These are phyloP conservation scores for Glebionis coronaria DNA, from an alignment of 129 eudicot species.

Conservation along the genomic window DNA sequence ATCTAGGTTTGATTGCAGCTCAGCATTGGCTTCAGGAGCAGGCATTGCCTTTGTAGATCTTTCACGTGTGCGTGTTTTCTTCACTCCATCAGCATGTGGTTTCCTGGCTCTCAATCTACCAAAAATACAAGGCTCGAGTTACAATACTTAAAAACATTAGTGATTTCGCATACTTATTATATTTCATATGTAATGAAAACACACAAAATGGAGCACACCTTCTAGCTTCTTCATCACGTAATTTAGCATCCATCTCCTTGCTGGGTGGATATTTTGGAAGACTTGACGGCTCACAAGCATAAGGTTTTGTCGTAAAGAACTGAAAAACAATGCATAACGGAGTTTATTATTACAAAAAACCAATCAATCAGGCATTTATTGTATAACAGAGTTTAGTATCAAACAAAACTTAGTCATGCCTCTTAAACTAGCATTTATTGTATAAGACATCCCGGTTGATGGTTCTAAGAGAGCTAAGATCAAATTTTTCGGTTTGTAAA, in stretches of 20 bases:
- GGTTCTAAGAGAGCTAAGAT: too few species aligned
- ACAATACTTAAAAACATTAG: background rate
- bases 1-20: conserved; percentile 74
- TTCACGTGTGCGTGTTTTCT: conserved; percentile 61
- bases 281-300: conserved; percentile 90
- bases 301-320: conserved; percentile 86
- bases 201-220: conserved; percentile 41
- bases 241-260: conserved; percentile 96
- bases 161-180: background rate
- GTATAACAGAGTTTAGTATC: too few species aligned
- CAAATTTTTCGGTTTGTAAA: too few species aligned
- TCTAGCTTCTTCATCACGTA: conserved; percentile 93
- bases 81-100: conserved; percentile 53
- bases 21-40: conserved; percentile 93
- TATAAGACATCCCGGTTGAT: too few species aligned
- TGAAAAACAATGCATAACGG: conserved; percentile 22
- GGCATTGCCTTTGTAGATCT: conserved; percentile 61
- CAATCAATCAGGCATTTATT: conserved; percentile 5
- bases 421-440: too few species aligned
- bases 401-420: too few species aligned
- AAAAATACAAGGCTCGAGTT: conserved; percentile 12
- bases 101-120: conserved; percentile 76
- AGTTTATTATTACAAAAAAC: conserved; percentile 7
- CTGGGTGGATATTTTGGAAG: conserved; percentile 96
- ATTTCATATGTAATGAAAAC: conserved; percentile 5